These are phyloP conservation scores for Myxozyma kluyveri DNA, from an alignment of 805 yeast genomes.

Conservation along the genomic window DNA sequence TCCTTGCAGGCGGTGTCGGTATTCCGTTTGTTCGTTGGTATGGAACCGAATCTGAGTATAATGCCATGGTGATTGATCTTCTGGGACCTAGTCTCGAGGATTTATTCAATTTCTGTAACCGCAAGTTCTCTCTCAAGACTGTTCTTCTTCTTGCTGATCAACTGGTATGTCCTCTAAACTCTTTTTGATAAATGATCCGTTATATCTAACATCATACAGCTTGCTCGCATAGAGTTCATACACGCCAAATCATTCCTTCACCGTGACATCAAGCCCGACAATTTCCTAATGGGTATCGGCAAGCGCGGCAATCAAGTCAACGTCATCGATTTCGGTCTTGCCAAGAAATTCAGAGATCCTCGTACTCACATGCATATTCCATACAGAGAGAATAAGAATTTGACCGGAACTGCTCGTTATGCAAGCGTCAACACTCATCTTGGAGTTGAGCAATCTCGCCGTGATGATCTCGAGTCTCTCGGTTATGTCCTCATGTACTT, in stretches of 20 bases:
- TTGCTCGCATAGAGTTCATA: slow-evolving; percentile 90
- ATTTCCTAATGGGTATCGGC: slow-evolving; percentile 84
- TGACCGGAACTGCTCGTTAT: slow-evolving; percentile 97
- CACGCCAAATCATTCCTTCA: slow-evolving; percentile 92
- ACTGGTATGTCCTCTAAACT: slow-evolving; percentile 42
- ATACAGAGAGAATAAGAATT: slow-evolving; percentile 90
- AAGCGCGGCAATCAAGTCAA: slow-evolving; percentile 92
- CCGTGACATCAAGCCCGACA: slow-evolving; percentile 81
- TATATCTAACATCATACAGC: background rate
- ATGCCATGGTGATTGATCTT: slow-evolving; percentile 94
- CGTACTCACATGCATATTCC: slow-evolving; percentile 93
- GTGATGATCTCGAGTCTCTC: slow-evolving; percentile 92
- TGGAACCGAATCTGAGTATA: slow-evolving; percentile 94
- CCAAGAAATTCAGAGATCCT: slow-evolving; percentile 91
- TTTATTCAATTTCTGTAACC: slow-evolving; percentile 89
- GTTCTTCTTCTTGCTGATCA: slow-evolving; percentile 92
- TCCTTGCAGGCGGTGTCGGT: slow-evolving; percentile 94
- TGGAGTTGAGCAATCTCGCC: slow-evolving; percentile 94
- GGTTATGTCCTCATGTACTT: slow-evolving; percentile 94
- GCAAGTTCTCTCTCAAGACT: slow-evolving; percentile 90
- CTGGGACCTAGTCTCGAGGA: slow-evolving; percentile 95
- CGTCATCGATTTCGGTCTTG: slow-evolving; percentile 90
- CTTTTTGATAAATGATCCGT: background rate
- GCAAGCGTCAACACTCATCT: slow-evolving; percentile 93
- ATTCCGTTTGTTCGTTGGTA: slow-evolving; percentile 96